Evolutionary conservation across 208 protist species (phyloP), one percentile per base, ranked within the genome.

Genomic region (Zelonia costaricensis): DNA sequence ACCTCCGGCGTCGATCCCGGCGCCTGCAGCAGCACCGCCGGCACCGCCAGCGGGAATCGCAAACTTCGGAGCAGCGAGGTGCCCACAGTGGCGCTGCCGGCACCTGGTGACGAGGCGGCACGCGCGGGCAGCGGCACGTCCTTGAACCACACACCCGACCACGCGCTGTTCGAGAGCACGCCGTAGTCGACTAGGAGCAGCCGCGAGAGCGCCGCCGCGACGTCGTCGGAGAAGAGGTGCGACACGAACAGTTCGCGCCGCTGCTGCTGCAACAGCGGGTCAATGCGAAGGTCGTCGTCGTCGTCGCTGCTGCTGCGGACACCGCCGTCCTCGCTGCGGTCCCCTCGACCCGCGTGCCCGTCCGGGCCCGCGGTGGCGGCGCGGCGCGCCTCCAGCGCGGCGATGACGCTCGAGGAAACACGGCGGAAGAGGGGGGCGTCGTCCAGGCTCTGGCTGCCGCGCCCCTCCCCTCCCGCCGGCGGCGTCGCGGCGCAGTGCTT

Each of bases 141-240:
- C 1, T n/a, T 20, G 46, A 78, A 38, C 69, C 85, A 84, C 68
- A 92, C 62, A 16, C 68, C 49, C 8, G 45, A 45, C 76, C 75
- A 80, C 48, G 62, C 68, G 35, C 38, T 30, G 31, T 53, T 49
- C 23, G 53, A 38, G 20, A 86, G 38, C 13, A 77, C 36, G 23
- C 30, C 22, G 42, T 76, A 43, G 44, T 93, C 82, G 10, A 83
- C 67, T 12, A 86, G 40, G 9, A 88, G 74, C 31, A 93, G 74
- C 15, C 76, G 76, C 23, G 78, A 76, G 16, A 90, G 69, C 33
- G 69, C 57, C n/a, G 69, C 75, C 15, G 80, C 58, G 8, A 68
- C 74, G 16, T 84, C 71, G 5, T 65, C 51, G 28, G 77, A 78
- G 43, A 93, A 82, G 20, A 88, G n/a, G 49, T 81, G 70, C 8